phyloP scores from a whole-genome alignment of 2,329 filamentous ascomycete genomes.

The Aureobasidium lini region DNA sequence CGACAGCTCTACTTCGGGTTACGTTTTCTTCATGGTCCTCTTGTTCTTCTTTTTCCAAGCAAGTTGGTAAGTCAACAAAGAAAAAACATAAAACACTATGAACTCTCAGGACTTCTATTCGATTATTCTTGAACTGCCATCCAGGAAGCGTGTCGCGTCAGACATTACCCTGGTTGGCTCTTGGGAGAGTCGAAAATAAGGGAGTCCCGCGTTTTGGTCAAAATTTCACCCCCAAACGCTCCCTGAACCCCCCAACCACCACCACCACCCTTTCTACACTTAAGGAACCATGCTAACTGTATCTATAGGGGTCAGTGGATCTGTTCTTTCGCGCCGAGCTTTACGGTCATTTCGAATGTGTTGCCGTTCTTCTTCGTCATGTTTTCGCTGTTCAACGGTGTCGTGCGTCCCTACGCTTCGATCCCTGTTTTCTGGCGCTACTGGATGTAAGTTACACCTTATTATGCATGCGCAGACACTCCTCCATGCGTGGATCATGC shows the following conservation, averaged over 20 bases:
- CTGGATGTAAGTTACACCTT: slow-evolving; percentile 54
- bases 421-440: slow-evolving; percentile 66
- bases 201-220: too few relatives aligned
- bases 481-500: not conserved
- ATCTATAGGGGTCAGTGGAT: slow-evolving; percentile 64
- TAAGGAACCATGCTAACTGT: not conserved
- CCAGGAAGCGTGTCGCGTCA: too few relatives aligned
- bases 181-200: too few relatives aligned
- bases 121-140: too few relatives aligned
- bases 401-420: slow-evolving; percentile 59
- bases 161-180: too few relatives aligned
- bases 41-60: slow-evolving; percentile 69
- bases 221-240: too few relatives aligned
- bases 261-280: too few relatives aligned
- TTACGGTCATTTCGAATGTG: slow-evolving; percentile 69
- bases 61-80: slow-evolving; percentile 41
- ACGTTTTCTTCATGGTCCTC: slow-evolving; percentile 70
- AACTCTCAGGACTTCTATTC: too few relatives aligned
- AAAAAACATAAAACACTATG: too few relatives aligned
- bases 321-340: slow-evolving; percentile 69
- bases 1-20: slow-evolving; percentile 59
- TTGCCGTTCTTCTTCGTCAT: slow-evolving; percentile 78
- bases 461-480: not conserved
- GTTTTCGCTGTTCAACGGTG: slow-evolving; percentile 69
- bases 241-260: too few relatives aligned